Conservation (phyloP, 495 filamentous ascomycete genomes). For the Bryoglossum gracile region DNA sequence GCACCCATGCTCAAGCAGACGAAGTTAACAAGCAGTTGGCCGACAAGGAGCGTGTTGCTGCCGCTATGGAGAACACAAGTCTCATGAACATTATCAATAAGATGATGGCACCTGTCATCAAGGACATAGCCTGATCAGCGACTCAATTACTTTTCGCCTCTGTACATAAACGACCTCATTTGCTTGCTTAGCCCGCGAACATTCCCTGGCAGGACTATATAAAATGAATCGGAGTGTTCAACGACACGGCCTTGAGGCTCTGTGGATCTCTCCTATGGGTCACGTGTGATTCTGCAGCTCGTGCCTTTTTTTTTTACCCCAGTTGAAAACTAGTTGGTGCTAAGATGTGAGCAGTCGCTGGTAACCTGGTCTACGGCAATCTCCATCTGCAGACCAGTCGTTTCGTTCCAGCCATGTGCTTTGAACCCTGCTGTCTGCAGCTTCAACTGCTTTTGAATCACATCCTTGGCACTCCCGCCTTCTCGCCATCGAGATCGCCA, state of each 20-base stretch:
- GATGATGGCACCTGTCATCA: conserved; percentile 77
- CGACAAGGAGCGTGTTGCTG: conserved; percentile 94
- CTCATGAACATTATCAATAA: conserved; percentile 81
- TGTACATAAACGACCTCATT: background rate
- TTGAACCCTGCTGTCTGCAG: background rate
- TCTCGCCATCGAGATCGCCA: conserved; percentile 2
- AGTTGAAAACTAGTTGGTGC: too few relatives aligned
- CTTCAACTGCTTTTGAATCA: background rate
- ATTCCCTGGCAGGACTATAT: too few relatives aligned
- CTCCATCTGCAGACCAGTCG: background rate
- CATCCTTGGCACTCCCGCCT: conserved; percentile 1
- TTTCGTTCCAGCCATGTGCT: conserved; percentile 4
- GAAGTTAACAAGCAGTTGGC: conserved; percentile 93
- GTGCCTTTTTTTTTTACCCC: too few relatives aligned
- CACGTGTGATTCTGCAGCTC: too few relatives aligned
- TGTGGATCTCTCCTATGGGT: too few relatives aligned
- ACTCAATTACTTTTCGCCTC: background rate
- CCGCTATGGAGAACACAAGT: conserved; percentile 88
- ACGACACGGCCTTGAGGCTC: too few relatives aligned
- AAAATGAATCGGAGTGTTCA: too few relatives aligned
- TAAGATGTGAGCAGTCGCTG: background rate
- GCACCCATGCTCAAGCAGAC: conserved; percentile 88
- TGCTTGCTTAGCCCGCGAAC: too few relatives aligned
- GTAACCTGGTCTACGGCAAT: background rate
- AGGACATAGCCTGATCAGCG: background rate